Percentiles rank a stretch among this genome's conserved stretches.
Conservation (phyloP, 1,284 basidiomycete genomes). For the Peniophora sp. region DNA sequence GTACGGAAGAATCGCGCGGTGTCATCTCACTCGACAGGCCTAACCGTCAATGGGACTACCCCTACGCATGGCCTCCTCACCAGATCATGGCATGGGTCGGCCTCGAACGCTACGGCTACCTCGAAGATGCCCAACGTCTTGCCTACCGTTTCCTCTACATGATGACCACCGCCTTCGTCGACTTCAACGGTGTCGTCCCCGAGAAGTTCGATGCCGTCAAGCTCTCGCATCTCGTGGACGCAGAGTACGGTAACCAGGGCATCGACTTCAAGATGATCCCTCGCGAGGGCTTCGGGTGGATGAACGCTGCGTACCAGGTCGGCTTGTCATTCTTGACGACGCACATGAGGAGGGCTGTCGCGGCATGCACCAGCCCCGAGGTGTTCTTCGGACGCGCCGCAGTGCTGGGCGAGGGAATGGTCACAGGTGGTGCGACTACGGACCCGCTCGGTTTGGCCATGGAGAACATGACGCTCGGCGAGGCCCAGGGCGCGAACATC, state of each 20-base stretch:
- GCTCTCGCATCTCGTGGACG: conserved; percentile 91
- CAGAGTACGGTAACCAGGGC: conserved; percentile 98
- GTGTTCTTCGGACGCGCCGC: conserved; percentile 62
- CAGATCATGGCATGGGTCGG: conserved; percentile 98
- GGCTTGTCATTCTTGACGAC: conserved; percentile 91
- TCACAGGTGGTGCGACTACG: conserved; percentile 10
- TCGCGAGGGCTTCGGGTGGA: conserved; percentile 96
- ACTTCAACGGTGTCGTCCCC: conserved; percentile 95
- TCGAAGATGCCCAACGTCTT: conserved; percentile 88
- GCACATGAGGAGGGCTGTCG: conserved; percentile 91
- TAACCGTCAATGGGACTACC: conserved; percentile 98
- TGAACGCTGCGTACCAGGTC: conserved; percentile 91
- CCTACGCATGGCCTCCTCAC: conserved; percentile 80
- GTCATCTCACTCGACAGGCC: conserved; percentile 93
- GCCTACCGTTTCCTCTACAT: conserved; percentile 98
- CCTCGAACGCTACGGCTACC: conserved; percentile 90
- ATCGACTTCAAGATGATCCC: conserved; percentile 96
- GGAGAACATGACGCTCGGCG: conserved; percentile 10
- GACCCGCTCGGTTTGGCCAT: conserved; percentile 15
- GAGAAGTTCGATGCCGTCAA: conserved; percentile 99
- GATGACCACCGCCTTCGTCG: conserved; percentile 90
- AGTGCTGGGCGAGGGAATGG: conserved; percentile 14
- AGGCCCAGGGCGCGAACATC: too few species aligned
- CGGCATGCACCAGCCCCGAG: conserved; percentile 87
- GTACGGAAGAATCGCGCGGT: conserved; percentile 94